Evolutionary conservation across 768 basidiomycete species (phyloP).

Genomic region (Suillus clintonianus): DNA sequence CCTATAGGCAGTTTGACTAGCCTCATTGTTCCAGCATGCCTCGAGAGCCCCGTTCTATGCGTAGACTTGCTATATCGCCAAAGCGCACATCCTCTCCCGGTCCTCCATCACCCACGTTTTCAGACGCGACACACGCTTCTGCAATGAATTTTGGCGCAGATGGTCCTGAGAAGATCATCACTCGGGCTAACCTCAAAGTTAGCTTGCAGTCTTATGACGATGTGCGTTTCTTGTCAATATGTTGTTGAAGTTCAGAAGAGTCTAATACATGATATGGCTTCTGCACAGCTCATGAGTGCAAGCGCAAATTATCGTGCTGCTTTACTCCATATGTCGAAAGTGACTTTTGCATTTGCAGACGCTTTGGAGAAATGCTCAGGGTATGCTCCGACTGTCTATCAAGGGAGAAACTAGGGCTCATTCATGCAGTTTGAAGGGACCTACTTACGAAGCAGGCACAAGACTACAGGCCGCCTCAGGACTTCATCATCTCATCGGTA

Average conservation of each 20-base stretch:
- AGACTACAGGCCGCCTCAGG: conserved; percentile 86
- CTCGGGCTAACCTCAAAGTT: conserved; percentile 72
- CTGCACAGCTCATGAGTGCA: conserved; percentile 65
- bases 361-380: conserved; percentile 83
- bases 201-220: conserved; percentile 82
- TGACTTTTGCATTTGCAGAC: conserved; percentile 82
- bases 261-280: conserved; percentile 20
- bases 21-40: conserved; percentile 38
- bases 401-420: not conserved
- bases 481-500: conserved; percentile 87
- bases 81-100: conserved; percentile 49
- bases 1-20: conserved; percentile 10
- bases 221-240: conserved; percentile 43
- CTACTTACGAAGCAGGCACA: conserved; percentile 77
- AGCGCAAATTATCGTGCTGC: conserved; percentile 82
- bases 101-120: conserved; percentile 84
- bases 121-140: conserved; percentile 78
- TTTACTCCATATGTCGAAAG: conserved; percentile 78
- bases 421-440: conserved; percentile 66
- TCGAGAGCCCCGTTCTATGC: conserved; percentile 58
- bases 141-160: conserved; percentile 73
- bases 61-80: conserved; percentile 50
- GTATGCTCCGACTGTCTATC: conserved; percentile 44
- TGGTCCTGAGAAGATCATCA: conserved; percentile 82
- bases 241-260: not conserved